Evolutionary conservation across 78 protist species (phyloP), one percentile per base, ranked within the genome.

Genomic region (Dictyostelium capitatum): DNA sequence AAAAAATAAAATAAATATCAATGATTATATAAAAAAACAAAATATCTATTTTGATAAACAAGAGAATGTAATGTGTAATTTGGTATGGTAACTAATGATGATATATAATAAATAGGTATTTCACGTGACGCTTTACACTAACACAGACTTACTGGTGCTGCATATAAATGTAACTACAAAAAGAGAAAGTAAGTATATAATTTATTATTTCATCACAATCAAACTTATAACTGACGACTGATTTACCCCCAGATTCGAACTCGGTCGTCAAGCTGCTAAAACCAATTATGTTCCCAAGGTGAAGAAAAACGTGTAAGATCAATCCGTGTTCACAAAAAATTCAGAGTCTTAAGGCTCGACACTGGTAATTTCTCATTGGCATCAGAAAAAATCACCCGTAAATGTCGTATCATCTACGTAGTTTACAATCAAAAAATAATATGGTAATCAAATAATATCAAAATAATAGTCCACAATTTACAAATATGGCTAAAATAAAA

Each of bases 281-380:
- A 99, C 99, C 89, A 97, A 97, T 59, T 99, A 11, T 98, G 79
- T 41, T 70, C 54, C 46, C 72, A 23, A 54, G 83, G 83, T 79
- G 83, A 79, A 79, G 79, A 87, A 20, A 87, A 78, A 87, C 97
- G 99, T 87, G 91, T 99, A 67, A 95, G 95, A 80, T 20, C 72
- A 25, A 98, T 99, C 79, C 97, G 99, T 73, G 97, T 80, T 75
- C 96, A 97, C 98, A 28, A 3, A 80, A 99, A 99, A 97, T 92
- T 87, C 98, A 98, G 99, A 23, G 99, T 99, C 32, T 97, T 99
- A 70, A 99, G 99, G 47, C 99, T 99, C 10, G 99, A 99, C 25
- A 67, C 91, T 79, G 99, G 99, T 79, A 99, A 98, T 98, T 99
- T 98, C 98, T 65, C 99, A 19, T 97, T 97, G 98, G 96, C 92